Percentiles rank a stretch among this genome's conserved stretches.
phyloP scores from a whole-genome alignment of 2,329 filamentous ascomycete species.

The Hypocreales sp. region DNA sequence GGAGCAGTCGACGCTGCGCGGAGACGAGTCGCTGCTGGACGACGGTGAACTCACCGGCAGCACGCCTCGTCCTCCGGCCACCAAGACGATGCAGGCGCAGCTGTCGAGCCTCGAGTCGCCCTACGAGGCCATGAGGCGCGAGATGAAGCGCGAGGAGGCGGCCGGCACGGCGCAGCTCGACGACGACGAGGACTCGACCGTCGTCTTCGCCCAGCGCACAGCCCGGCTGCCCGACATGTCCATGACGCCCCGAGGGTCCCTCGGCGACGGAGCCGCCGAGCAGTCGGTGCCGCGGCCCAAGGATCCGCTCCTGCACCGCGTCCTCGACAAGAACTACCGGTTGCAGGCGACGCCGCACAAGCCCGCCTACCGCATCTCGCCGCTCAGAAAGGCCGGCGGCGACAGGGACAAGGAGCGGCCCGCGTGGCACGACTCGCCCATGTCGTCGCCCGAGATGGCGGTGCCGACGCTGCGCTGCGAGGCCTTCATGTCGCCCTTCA shows the following conservation, averaged over 20 bases:
- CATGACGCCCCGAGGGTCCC: conserved; percentile 38
- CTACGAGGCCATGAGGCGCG: conserved; percentile 57
- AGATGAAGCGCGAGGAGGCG: conserved; percentile 37
- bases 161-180: conserved; percentile 18
- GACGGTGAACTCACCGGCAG: conserved; percentile 48
- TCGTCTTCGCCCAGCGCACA: conserved; percentile 35
- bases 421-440: conserved; percentile 41
- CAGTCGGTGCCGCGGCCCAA: conserved; percentile 25
- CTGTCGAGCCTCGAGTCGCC: conserved; percentile 59
- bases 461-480: conserved; percentile 74
- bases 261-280: conserved; percentile 14
- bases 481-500: conserved; percentile 64
- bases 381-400: conserved; percentile 18
- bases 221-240: conserved; percentile 45
- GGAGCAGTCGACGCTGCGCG: conserved; percentile 19
- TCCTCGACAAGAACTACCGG: conserved; percentile 93
- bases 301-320: conserved; percentile 73
- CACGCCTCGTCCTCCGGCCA: conserved; percentile 45
- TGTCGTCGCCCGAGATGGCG: conserved; percentile 63
- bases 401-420: conserved; percentile 16
- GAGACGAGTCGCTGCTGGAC: conserved; percentile 53
- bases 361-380: conserved; percentile 25
- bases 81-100: conserved; percentile 31
- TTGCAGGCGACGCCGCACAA: conserved; percentile 82
- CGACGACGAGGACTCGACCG: conserved; percentile 28